Evolutionary conservation across 345 rosid species (phyloP), one percentile per base, ranked within the genome.

Genomic region (Erysimum cheiranthoides): DNA sequence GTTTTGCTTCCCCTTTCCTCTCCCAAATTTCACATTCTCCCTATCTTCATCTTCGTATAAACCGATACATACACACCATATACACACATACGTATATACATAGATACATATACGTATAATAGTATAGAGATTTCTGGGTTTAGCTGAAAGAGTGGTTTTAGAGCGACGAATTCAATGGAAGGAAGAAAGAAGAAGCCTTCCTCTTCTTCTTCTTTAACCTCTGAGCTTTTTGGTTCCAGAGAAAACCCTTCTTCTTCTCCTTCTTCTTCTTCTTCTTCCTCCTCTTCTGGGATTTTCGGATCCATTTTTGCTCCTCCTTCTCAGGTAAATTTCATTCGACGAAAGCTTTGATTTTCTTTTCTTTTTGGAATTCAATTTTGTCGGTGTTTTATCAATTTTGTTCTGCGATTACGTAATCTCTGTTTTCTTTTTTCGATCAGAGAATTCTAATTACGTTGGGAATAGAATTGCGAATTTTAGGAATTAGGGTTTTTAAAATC

Each of bases 181-280:
- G 86, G 83, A 75, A 78, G 34, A 52, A 60, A 78, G 70, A 75
- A 79, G 65, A 87, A 84, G 63, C 85, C 68, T 35, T 68, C 53
- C 0, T 83, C 80, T 31, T 78, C 87, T 0, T 25, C 62, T 10
- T 12, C 58, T 2, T 68, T 87, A 42, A 79, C 89, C 34, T 79
- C 85, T 58, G 88, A 92, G 75, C 84, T 92, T 77, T 92, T 92
- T 78, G 93, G 92, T 12, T 81, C 90, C 10, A 83, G 78, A 70
- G 92, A 88, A 13, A 66, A 59, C 39, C 62, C 77, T 65, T 25
- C 63, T 46, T n/a, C 72, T 21, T 21, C 25, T 21, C 25, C 25
- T 21, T 62, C 17, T 39, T 39, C 77, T 40, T 6, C 78, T 30
- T 68, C 87, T 4, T 78, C 90, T 40, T 62, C 94, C 4, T 81